phyloP scores from a whole-genome alignment of 352 stramenopile species.

The Thalassiosira hispida region DNA sequence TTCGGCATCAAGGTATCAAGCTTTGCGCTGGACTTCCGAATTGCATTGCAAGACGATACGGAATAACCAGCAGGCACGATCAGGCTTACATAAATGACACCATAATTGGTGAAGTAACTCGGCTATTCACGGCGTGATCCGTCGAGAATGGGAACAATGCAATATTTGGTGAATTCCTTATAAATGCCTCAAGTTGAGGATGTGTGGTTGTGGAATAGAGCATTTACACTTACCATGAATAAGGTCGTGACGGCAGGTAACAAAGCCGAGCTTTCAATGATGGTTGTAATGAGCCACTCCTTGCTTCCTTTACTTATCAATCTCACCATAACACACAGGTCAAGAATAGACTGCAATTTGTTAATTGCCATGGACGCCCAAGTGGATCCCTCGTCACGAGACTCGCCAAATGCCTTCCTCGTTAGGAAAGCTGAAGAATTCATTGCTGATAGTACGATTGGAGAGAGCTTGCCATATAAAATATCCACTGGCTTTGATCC shows the following conservation, averaged over 20 bases:
- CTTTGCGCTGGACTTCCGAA: conserved; percentile 19
- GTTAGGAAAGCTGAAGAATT: conserved; percentile 59
- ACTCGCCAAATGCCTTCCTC: conserved; percentile 28
- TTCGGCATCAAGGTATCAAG: conserved; percentile 32
- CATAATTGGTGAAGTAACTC: conserved; percentile 75
- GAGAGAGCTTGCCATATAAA: conserved; percentile 47
- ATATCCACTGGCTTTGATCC: conserved; percentile 57
- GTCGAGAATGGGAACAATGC: too few species aligned
- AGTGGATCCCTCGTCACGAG: conserved; percentile 19
- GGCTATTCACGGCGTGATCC: too few species aligned
- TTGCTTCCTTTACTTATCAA: conserved; percentile 63
- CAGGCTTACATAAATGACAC: conserved; percentile 77
- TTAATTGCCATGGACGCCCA: conserved; percentile 44
- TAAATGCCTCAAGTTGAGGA: too few species aligned
- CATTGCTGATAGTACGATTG: conserved; percentile 51
- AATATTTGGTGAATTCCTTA: too few species aligned
- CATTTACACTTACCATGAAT: too few species aligned
- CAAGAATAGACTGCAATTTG: conserved; percentile 54
- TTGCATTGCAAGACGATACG: conserved; percentile 32
- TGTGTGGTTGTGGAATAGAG: too few species aligned
- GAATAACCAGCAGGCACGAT: conserved; percentile 71
- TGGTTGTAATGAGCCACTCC: conserved; percentile 61
- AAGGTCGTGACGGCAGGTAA: conserved; percentile 70
- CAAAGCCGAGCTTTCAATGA: conserved; percentile 58
- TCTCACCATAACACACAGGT: conserved; percentile 52